Conservation (phyloP, 2,329 filamentous ascomycete genomes). For the Xylariales sp. region DNA sequence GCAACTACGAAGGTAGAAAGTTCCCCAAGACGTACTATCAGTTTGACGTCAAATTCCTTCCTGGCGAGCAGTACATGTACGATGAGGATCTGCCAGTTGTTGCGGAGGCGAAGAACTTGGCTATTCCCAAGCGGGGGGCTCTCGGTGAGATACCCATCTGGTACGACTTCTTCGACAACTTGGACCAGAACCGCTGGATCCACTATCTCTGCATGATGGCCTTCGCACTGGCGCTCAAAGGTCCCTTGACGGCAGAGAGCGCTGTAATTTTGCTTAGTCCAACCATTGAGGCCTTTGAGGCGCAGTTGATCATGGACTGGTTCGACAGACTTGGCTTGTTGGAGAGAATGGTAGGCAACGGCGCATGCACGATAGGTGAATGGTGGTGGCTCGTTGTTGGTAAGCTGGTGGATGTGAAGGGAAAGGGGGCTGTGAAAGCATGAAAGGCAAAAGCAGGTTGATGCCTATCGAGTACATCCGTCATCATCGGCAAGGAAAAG, state of each 20-base stretch:
- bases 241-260: slow-evolving; percentile 48
- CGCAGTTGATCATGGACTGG: slow-evolving; percentile 55
- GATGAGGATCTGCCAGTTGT: slow-evolving; percentile 45
- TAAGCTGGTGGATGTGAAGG: slow-evolving; percentile 19
- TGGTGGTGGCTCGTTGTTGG: slow-evolving; percentile 65
- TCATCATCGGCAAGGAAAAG: too few species aligned
- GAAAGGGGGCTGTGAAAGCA: slow-evolving; percentile 5
- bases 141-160: slow-evolving; percentile 61
- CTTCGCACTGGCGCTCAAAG: slow-evolving; percentile 58
- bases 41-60: slow-evolving; percentile 57
- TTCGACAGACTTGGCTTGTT: slow-evolving; percentile 49
- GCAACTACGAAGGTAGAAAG: slow-evolving; percentile 66
- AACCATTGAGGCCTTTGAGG: slow-evolving; percentile 59
- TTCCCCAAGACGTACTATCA: slow-evolving; percentile 62
- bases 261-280: slow-evolving; percentile 53
- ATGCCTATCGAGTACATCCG: too few species aligned
- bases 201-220: slow-evolving; percentile 58
- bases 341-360: slow-evolving; percentile 32
- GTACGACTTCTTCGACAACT: slow-evolving; percentile 62
- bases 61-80: slow-evolving; percentile 54
- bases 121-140: slow-evolving; percentile 38
- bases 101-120: slow-evolving; percentile 26
- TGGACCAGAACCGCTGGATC: slow-evolving; percentile 58
- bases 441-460: background rate
- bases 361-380: slow-evolving; percentile 46